Evolutionary conservation across 768 basidiomycete genomes (phyloP).

Genomic region (Mycena chlorophos): DNA sequence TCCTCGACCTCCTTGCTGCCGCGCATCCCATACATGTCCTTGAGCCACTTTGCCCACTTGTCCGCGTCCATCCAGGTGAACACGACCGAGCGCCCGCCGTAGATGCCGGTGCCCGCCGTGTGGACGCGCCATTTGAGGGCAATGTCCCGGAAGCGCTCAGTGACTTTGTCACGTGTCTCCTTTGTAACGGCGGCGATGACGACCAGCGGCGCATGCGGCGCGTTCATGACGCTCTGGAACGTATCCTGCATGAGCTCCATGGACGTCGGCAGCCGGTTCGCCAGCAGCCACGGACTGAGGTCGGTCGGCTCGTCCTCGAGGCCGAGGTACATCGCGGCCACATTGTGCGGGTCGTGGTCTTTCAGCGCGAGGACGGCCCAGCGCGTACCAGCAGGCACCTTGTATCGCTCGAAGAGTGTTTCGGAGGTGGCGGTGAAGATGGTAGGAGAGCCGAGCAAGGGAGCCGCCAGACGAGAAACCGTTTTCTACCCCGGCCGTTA

Average conservation of each 20-base stretch:
- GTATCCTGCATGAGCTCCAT: conserved; percentile 75
- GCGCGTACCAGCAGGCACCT: conserved; percentile 39
- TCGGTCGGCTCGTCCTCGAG: conserved; percentile 27
- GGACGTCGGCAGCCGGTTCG: conserved; percentile 70
- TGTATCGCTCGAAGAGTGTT: conserved; percentile 37
- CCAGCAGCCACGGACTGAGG: conserved; percentile 58
- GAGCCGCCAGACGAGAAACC: conserved; percentile 37
- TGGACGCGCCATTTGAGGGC: conserved; percentile 60
- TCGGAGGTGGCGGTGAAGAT: conserved; percentile 44
- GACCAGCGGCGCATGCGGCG: conserved; percentile 71
- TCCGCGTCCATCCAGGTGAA: conserved; percentile 90
- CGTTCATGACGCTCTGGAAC: conserved; percentile 86
- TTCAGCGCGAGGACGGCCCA: conserved; percentile 72
- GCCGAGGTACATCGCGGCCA: conserved; percentile 47
- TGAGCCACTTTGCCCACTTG: conserved; percentile 86
- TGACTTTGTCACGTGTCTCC: conserved; percentile 40
- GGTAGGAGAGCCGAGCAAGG: conserved; percentile 49
- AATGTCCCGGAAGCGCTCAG: conserved; percentile 49
- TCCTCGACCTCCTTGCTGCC: conserved; percentile 35
- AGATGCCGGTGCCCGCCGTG: conserved; percentile 41
- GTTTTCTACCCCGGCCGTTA: conserved; percentile 35
- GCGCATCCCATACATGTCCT: conserved; percentile 77
- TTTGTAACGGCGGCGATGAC: conserved; percentile 62
- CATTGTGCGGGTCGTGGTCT: conserved; percentile 49
- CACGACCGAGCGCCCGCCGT: conserved; percentile 59